Evolutionary conservation across 163 green algal genomes (phyloP), one percentile per base, ranked within the genome.

Genomic region (Scenedesmus sp.): DNA sequence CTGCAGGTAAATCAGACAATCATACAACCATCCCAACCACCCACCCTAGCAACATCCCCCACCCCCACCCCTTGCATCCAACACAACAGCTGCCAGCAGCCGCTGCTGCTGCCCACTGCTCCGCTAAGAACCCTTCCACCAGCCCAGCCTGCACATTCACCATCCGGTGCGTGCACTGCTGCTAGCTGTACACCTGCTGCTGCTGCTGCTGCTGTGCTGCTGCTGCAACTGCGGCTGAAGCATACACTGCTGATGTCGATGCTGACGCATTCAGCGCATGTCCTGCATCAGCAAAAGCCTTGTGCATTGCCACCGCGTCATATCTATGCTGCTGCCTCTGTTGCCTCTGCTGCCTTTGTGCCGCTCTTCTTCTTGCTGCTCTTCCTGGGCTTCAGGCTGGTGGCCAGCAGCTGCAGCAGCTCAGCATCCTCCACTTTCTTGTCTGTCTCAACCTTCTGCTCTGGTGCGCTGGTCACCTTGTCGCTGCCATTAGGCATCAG

Each of bases 401-500:
- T 87, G 51, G 78, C 78, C 78, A 99, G 94, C 88, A 99, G 93
- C 89, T 95, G 95, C 85, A 98, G 94, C 40, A 99, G 81, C 78
- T 98, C 97, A 61, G 96, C 89, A 93, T 99, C 97, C 89, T 97
- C 95, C 51, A 99, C 90, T 87, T 94, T 93, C 94, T 98, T 99
- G 24, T 98, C 95, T 24, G 91, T 95, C 89, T 97, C 76, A n/a
- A 99, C 84, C 43, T 92, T 53, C 93, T 98, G 96, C 76, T 95
- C 81, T 18, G 96, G 93, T 78, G 93, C 92, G 46, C 68, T 87
- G 22, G 97, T 99, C 80, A 99, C 94, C 51, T 96, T 94, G 93
- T 99, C 97, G 43, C 91, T 97, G 88, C 98, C 98, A 92, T 97
- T 99, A 83, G 97, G 96, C 98, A 99, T 99, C 81, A 99, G 94